Evolutionary conservation across 371 early-diverging fungal species (phyloP).

Genomic region (Enteropsectra breve): DNA sequence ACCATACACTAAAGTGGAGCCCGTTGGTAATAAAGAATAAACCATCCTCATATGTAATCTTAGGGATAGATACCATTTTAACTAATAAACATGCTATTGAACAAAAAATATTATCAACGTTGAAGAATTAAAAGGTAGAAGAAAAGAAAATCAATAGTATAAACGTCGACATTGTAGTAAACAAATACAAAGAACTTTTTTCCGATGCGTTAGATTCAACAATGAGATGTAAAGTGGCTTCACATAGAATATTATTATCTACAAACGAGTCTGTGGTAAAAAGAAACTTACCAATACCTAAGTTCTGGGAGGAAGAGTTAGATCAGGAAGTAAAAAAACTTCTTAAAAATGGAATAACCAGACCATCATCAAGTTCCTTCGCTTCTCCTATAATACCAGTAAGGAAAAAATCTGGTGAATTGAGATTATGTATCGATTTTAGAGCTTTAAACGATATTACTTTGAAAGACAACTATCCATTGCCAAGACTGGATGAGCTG

Average conservation of each 20-base stretch:
- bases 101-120: too few relatives aligned
- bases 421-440: conserved; percentile 35
- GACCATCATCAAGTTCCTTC: conserved; percentile 17
- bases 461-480: conserved; percentile 15
- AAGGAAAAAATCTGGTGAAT: conserved; percentile 20
- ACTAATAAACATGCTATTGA: too few relatives aligned
- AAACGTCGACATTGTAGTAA: too few relatives aligned
- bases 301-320: background rate
- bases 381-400: conserved; percentile 14
- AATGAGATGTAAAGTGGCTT: too few relatives aligned
- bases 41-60: too few relatives aligned
- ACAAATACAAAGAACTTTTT: too few relatives aligned
- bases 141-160: too few relatives aligned
- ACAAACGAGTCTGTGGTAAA: background rate
- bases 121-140: too few relatives aligned
- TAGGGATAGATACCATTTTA: too few relatives aligned
- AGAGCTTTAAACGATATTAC: conserved; percentile 25
- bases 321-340: background rate
- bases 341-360: conserved; percentile 15
- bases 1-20: too few relatives aligned
- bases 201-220: too few relatives aligned
- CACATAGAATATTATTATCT: background rate
- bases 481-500: conserved; percentile 29
- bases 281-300: background rate
- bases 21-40: too few relatives aligned